Evolutionary conservation across 345 rosid species (phyloP), one percentile per base, ranked within the genome.

Genomic region (Mallotus nudiflorus): DNA sequence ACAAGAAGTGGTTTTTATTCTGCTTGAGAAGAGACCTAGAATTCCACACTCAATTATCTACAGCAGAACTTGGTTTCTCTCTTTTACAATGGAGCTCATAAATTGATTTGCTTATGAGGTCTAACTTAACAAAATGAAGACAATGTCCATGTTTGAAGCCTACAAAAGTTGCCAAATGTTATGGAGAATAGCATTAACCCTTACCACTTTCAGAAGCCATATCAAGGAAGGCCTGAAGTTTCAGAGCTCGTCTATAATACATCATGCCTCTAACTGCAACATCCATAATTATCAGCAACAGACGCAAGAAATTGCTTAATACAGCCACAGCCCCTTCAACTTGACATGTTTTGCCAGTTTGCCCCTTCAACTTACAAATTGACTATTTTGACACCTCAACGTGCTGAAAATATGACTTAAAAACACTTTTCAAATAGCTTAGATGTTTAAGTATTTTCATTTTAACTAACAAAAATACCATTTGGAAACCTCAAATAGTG

Each of bases 211-310:
- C 97, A 73, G 40, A 35, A 83, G 99, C 99, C 99, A 95, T 92
- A 85, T 95, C 99, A 77, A 95, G 97, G 74, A 92, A 95, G 75
- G 97, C 97, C 80, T 95, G 99, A 80, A 95, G 97, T 90, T 83
- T 95, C 75, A 95, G 78, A 69, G 99, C 99, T 52, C 99, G 86
- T 85, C 92, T 84, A 78, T 90, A 95, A 72, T 95, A 95, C 99
- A 92, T 92, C 99, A 95, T 95, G 53, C 99, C 99, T 82, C 99
- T 83, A 69, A 95, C 97, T 95, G 93, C 80, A 82, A 45, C 27
- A 67, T 63, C 66, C 28, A 45, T 42, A 14, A 20, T 49, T 60
- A 72, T 82, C 46, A 76, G 85, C 28, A 49, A 35, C 6, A 9
- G 25, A 29, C 50, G 70, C 44, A 54, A 39, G 57, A 20, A 20